Evolutionary conservation across 495 filamentous ascomycete genomes (phyloP).

Genomic region (Apodospora peruviana): DNA sequence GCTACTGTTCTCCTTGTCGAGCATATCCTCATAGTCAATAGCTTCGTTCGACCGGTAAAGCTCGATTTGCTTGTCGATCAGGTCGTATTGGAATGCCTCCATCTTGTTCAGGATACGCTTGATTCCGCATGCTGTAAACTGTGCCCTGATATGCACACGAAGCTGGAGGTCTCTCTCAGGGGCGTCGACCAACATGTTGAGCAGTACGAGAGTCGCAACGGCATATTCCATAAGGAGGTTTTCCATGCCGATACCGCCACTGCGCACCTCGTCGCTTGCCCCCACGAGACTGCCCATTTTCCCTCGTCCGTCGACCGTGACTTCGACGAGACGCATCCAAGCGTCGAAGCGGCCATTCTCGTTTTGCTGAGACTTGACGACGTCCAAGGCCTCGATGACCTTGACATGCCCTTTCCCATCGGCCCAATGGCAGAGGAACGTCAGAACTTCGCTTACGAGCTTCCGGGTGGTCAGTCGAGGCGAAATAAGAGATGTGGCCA

Average conservation of each 20-base stretch:
- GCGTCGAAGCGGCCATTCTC: slow-evolving; percentile 97
- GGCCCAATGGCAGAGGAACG: slow-evolving; percentile 92
- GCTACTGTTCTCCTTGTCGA: slow-evolving; percentile 85
- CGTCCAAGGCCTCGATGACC: slow-evolving; percentile 88
- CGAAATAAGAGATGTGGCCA: slow-evolving; percentile 82
- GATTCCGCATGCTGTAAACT: slow-evolving; percentile 94
- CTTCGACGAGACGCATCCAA: slow-evolving; percentile 98
- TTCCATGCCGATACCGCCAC: slow-evolving; percentile 97
- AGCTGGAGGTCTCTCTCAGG: slow-evolving; percentile 83
- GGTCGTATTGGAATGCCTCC: slow-evolving; percentile 97
- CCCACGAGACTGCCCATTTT: slow-evolving; percentile 98
- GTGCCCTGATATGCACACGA: slow-evolving; percentile 88
- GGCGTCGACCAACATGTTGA: slow-evolving; percentile 96
- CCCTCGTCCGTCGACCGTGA: slow-evolving; percentile 91
- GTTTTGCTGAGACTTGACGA: slow-evolving; percentile 80
- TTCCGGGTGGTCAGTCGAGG: slow-evolving; percentile 88
- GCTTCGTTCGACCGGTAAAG: slow-evolving; percentile 89
- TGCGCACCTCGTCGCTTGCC: slow-evolving; percentile 93
- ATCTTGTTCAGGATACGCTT: slow-evolving; percentile 93
- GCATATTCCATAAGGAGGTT: slow-evolving; percentile 99
- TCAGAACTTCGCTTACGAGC: slow-evolving; percentile 92
- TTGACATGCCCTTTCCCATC: slow-evolving; percentile 92
- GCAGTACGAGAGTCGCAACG: slow-evolving; percentile 85
- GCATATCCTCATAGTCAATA: slow-evolving; percentile 95
- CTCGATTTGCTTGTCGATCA: slow-evolving; percentile 98